A percentile compares a stretch with the other conserved stretches of the same genome.
These are phyloP conservation scores for Amorphotheca resinae DNA, from an alignment of 495 filamentous ascomycete species.

Conservation along the genomic window DNA sequence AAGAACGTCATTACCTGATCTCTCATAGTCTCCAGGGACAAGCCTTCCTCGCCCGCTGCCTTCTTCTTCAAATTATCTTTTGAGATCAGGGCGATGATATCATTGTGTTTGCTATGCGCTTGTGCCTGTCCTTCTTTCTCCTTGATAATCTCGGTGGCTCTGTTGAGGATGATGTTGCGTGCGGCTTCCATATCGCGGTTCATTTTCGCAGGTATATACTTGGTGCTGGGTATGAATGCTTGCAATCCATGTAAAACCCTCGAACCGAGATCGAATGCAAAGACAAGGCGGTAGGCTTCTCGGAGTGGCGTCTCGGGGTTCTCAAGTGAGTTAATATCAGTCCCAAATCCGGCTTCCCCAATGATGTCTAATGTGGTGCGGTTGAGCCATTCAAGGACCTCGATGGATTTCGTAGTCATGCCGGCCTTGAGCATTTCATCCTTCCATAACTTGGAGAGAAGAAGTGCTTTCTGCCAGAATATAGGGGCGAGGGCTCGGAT, in stretches of 20 bases:
- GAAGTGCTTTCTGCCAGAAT: constrained; percentile 55
- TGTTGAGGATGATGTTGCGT: constrained; percentile 42
- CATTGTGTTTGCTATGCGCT: constrained; percentile 31
- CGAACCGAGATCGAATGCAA: constrained; percentile 33
- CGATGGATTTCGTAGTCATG: constrained; percentile 43
- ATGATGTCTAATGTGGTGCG: constrained; percentile 79
- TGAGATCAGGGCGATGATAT: constrained; percentile 61
- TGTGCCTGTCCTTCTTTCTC: constrained; percentile 50
- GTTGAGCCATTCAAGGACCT: constrained; percentile 56
- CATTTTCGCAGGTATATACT: constrained; percentile 47
- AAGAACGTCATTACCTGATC: constrained; percentile 95
- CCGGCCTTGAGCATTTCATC: constrained; percentile 22
- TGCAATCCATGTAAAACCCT: constrained; percentile 33
- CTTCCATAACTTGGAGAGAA: constrained; percentile 41
- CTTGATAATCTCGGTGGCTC: constrained; percentile 52
- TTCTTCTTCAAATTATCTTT: constrained; percentile 42
- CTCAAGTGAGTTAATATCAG: constrained; percentile 60
- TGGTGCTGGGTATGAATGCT: constrained; percentile 30
- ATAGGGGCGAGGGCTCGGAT: constrained; percentile 72
- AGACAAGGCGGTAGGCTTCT: constrained; percentile 50
- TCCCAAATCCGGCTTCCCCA: constrained; percentile 65
- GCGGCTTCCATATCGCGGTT: constrained; percentile 48
- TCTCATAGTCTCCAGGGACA: constrained; percentile 31
- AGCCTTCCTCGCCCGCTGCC: constrained; percentile 62
- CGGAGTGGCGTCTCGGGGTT: constrained; percentile 51